Evolutionary conservation across 208 protist species (phyloP), one percentile per base, ranked within the genome.

Genomic region (Leishmania amazonensis): DNA sequence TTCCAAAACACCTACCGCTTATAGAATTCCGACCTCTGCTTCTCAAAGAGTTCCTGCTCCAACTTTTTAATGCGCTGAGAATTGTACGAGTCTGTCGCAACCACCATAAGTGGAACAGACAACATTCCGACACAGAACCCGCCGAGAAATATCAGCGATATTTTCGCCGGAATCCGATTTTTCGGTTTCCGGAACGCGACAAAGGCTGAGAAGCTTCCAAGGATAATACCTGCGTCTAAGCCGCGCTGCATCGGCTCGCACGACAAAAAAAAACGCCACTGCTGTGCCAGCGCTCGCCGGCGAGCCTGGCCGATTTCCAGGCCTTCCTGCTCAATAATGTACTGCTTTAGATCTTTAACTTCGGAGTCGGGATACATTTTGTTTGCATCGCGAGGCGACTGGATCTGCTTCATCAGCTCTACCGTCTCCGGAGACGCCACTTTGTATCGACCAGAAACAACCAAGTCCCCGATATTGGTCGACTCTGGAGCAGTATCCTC

Each of bases 201-300:
- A 80, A 94, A 86, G 35, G 93, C 90, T 21, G 90, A 79, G 76
- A 94, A 91, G 76, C 91, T 95, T 21, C 93, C 93, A 8, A 91
- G 42, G 65, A 97, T 94, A 75, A 97, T 93, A 13, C 93, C 93
- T 0, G 93, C 93, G 75, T 97, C 93, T 11, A 97, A 83, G 28
- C 91, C 93, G 9, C 91, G 90, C 77, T 97, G 93, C 87, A 97
- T 90, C 49, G 93, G 93, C 72, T 97, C 93, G 86, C 90, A 93
- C 0, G 93, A 94, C 0, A 97, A 79, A 73, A 95, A 97, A 74
- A 97, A 97, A 11, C 93, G 91, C 92, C 93, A 97, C 79, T 97
- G 93, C 58, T 97, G 93, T 21, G 93, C 86, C 57, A 97, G 80
- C 7, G 83, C 88, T 31, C 86, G 86, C 45, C 89, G 78, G 40